Base-by-base conservation (phyloP, 2,329 filamentous ascomycete genomes). In the Colletotrichum trifolii region DNA sequence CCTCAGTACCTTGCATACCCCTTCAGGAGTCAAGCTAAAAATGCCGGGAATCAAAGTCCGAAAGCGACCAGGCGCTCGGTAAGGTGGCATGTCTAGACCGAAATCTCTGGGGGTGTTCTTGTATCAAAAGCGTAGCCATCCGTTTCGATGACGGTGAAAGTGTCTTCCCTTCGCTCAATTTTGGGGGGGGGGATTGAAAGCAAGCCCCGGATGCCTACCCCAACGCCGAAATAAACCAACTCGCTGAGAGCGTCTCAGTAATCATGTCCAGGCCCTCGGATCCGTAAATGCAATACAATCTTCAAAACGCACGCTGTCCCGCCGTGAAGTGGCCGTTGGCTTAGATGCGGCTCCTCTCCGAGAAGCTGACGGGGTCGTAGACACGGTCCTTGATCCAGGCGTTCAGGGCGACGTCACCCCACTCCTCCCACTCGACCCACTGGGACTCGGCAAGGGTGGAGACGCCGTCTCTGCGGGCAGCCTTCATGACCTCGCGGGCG, bases 401-500 rank as follows among this genome's bases (percentile, higher is more conserved):
- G 46, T 80, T 85, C 70, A 90, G 77, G 58, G 85, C 84, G 42
- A 88, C 86, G 71, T 90, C 87, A 55, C 87, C 87, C 87, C 87
- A 89, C 77, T 90, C 88, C 77, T 90, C 87, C 87, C 90, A 93
- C 76, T 90, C 87, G 66, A 88, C 79, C 84, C 92, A 91, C 74
- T 91, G 85, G 68, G 85, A 84, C 68, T 94, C 91, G 55, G 84
- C 83, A 60, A 94, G 80, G 67, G 80, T 79, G 73, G 90, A 90
- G 54, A 97, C 91, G 67, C 91, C 91, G 71, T 93, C 93, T 68
- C 90, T 84, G 73, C 96, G 91, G 6, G 95, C 94, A 25, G 93
- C 90, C 77, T 96, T 94, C 85, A 98, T 97, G 71, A 97, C 94
- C 79, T 95, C 93, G 54, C 93, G 89, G 38, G 94, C 93, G 36